Base-by-base conservation (phyloP, 805 yeast genomes). In the Saccharomycopsis sp. region DNA sequence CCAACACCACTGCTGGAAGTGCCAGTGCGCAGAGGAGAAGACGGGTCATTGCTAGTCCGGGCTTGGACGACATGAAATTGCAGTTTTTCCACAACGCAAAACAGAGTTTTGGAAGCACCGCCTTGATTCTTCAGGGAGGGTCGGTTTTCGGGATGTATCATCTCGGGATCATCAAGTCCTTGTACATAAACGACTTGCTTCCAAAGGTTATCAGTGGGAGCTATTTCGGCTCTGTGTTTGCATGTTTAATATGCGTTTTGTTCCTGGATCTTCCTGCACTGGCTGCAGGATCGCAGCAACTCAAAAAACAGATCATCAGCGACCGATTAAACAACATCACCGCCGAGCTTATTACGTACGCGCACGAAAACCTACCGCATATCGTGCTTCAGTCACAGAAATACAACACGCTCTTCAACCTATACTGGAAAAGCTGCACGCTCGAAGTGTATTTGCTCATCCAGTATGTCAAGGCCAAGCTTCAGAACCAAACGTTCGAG, bases 91-190 rank as follows among this genome's bases (percentile, higher is more conserved):
- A 84, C 69, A 97, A 86, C 72, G 89, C 89, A 17, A 81, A 89
- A 65, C 91, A 90, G 69, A 85, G 96, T 0, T 82, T 87, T 69
- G 99, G 99, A 0, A 82, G 89, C 53, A 90, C 98, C 0, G 97
- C 97, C 0, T 75, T 94, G 58, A 82, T 93, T 44, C 74, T 94
- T 24, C 97, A 94, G 71, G 99, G 99, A 29, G 98, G 99, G 1
- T 87, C 97, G 0, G 73, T 94, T 22, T 94, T 93, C 73, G 98
- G 99, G 0, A 74, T 94, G 62, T 92, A 96, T 66, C 99, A 94
- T 70, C 69, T 94, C 41, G 99, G 99, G 1, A 97, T 92, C 1
- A 88, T 93, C 7, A 86, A 87, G 62, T 93, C 94, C 0, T 75
- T 94, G n/a, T 81, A 86, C 61, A 79, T 80, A 63, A 84, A 86